Conservation (phyloP, 1,284 basidiomycete species). For the Rhodotorula mucilaginosa region DNA sequence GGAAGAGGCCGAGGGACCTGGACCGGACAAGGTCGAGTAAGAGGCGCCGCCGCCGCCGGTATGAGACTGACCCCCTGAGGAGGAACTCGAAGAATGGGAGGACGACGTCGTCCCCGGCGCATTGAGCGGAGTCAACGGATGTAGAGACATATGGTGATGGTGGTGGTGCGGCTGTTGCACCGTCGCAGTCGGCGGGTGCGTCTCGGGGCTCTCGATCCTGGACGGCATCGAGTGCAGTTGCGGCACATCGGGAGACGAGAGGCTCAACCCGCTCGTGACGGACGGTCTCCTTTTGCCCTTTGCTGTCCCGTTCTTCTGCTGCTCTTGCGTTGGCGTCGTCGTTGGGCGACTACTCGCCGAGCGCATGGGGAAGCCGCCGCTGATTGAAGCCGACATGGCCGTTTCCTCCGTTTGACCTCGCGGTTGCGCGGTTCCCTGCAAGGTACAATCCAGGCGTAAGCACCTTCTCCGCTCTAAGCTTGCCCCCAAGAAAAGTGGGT, state of each 20-base stretch:
- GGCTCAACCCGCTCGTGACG: neutral
- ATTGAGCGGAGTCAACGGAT: constrained; percentile 1
- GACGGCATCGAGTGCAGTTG: constrained; percentile 19
- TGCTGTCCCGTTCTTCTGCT: neutral
- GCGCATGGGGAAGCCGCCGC: constrained; percentile 9
- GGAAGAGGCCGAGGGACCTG: neutral
- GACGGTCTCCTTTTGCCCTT: neutral
- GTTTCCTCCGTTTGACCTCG: neutral
- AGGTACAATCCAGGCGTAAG: neutral
- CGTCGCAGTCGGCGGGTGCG: constrained; percentile 7
- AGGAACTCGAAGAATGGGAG: neutral
- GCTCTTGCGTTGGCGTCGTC: neutral
- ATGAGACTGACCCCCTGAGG: neutral
- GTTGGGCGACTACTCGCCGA: neutral
- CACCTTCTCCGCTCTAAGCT: too few species aligned
- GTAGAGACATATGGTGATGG: neutral
- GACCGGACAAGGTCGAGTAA: neutral
- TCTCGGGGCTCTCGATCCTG: neutral
- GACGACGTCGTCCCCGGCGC: neutral
- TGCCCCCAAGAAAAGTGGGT: too few species aligned
- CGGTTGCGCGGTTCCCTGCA: too few species aligned
- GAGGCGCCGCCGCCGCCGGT: neutral
- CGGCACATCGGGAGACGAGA: constrained; percentile 11
- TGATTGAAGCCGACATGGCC: constrained; percentile 16
- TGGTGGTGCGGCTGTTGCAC: neutral